These are phyloP conservation scores for Biancaea sappan DNA, from an alignment of 306 rosid species.

Conservation along the genomic window DNA sequence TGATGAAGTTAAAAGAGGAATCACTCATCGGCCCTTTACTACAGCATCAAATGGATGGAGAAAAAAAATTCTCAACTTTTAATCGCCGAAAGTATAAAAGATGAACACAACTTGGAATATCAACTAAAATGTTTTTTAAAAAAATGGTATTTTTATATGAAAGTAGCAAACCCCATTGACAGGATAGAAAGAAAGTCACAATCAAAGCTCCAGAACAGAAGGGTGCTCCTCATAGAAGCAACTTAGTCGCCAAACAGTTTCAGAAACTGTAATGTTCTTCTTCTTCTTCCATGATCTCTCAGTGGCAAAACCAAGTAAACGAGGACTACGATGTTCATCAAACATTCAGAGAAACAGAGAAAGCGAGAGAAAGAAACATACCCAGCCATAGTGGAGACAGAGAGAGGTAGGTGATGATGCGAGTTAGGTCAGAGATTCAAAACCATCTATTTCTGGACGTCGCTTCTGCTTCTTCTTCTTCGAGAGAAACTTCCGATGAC, in stretches of 20 bases:
- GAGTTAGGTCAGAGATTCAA: conserved; percentile 25
- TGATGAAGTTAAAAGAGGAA: not conserved
- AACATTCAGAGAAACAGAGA: not conserved
- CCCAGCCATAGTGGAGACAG: conserved; percentile 57
- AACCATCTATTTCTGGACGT: not conserved
- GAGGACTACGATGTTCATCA: not conserved
- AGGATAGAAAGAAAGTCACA: conserved; percentile 13
- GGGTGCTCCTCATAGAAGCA: not conserved
- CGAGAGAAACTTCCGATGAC: not conserved
- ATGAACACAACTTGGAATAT: not conserved
- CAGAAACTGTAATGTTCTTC: not conserved
- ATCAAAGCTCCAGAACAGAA: not conserved
- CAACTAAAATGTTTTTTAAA: not conserved
- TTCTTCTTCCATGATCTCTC: not conserved
- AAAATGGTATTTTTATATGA: conserved; percentile 13
- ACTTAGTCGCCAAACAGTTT: not conserved
- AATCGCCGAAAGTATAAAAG: too few relatives aligned
- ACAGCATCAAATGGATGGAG: not conserved
- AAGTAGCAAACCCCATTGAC: conserved; percentile 20
- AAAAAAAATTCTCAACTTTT: not conserved
- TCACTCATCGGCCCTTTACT: not conserved
- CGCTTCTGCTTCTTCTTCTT: not conserved
- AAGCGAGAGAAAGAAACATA: conserved; percentile 18
- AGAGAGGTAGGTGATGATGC: not conserved
- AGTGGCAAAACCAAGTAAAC: not conserved